Evolutionary conservation across 2,329 filamentous ascomycete genomes (phyloP).

Genomic region (Fusarium verrucosum): DNA sequence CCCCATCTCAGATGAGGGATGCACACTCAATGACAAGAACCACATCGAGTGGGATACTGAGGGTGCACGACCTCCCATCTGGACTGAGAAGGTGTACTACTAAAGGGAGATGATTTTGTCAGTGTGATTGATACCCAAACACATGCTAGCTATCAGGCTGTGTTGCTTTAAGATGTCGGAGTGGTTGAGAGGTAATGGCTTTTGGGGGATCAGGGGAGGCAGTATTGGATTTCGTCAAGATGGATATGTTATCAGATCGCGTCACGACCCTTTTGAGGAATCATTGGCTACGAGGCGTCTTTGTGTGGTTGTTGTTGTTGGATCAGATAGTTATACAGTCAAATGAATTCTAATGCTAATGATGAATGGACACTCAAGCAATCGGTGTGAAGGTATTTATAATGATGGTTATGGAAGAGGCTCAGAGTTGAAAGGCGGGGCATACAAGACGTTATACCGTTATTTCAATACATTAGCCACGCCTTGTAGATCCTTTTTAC

Average conservation of each 20-base stretch:
- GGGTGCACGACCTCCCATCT: conserved; percentile 55
- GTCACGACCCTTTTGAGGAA: neutral
- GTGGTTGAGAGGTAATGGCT: neutral
- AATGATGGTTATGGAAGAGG: neutral
- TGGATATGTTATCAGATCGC: conserved; percentile 3
- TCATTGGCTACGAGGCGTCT: neutral
- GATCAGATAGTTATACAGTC: conserved; percentile 10
- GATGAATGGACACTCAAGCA: conserved; percentile 3
- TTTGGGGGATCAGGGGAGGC: neutral
- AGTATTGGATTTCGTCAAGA: neutral
- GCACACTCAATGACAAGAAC: conserved; percentile 72
- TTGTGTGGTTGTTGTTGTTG: conserved; percentile 8
- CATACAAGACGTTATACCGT: too few relatives aligned
- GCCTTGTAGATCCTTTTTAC: too few relatives aligned
- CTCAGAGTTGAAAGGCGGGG: too few relatives aligned
- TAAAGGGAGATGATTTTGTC: conserved; percentile 41
- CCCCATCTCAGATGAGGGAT: conserved; percentile 76
- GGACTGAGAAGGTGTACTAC: conserved; percentile 57
- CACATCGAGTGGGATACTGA: conserved; percentile 55
- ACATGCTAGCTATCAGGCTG: conserved; percentile 37
- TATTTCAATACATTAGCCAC: too few relatives aligned
- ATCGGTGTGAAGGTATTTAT: neutral
- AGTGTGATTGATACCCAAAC: conserved; percentile 45
- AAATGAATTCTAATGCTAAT: conserved; percentile 36
- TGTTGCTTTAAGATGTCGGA: conserved; percentile 20